Conservation (phyloP, 768 basidiomycete genomes). For the Kwoniella sp. region DNA sequence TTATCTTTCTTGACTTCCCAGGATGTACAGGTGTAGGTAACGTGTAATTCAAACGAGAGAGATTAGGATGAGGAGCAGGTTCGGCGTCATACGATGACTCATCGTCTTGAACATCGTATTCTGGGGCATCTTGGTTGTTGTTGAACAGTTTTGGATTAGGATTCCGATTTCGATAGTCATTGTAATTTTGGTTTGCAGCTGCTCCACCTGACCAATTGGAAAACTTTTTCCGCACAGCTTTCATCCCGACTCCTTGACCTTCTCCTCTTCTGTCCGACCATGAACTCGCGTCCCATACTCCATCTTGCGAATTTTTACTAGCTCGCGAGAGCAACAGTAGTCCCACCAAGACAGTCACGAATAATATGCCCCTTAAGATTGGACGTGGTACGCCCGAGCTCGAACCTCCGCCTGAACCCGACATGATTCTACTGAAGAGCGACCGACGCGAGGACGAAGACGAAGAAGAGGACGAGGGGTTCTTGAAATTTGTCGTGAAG, state of each 20-base stretch:
- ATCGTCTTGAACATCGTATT: neutral
- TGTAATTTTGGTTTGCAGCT: neutral
- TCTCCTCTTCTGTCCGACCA: constrained; percentile 27
- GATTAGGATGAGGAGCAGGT: constrained; percentile 3
- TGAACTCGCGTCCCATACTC: constrained; percentile 43
- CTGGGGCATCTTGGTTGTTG: neutral
- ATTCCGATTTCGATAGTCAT: neutral
- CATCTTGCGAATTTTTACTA: constrained; percentile 23
- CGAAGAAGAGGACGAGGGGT: neutral
- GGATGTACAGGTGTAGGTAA: neutral
- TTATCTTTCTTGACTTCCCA: constrained; percentile 28
- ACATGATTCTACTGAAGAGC: neutral
- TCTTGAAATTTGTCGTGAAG: constrained; percentile 12
- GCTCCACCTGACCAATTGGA: neutral
- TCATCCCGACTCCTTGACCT: constrained; percentile 8
- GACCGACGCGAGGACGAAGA: constrained; percentile 3
- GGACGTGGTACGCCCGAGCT: constrained; percentile 9
- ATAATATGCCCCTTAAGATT: neutral
- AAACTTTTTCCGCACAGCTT: constrained; percentile 23
- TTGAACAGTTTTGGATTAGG: neutral
- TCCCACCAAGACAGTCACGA: constrained; percentile 4
- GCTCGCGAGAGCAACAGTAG: constrained; percentile 5
- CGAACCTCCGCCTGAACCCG: neutral
- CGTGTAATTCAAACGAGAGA: constrained; percentile 2
- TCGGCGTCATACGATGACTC: neutral